Base-by-base conservation (phyloP, 2,329 filamentous ascomycete species). In the Neonectria neomacrospora region DNA sequence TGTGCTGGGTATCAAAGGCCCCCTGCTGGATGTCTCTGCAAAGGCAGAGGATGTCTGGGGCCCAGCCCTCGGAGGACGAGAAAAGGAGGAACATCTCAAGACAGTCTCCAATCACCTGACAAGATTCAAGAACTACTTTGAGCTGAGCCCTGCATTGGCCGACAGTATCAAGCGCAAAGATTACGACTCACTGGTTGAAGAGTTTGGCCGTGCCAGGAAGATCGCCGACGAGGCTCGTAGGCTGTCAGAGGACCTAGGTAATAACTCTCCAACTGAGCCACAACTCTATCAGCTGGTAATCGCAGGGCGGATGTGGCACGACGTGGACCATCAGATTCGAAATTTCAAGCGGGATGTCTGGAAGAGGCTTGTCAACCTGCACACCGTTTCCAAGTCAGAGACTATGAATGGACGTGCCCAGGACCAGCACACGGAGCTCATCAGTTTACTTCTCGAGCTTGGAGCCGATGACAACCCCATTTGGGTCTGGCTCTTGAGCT, bases 11-110 rank as follows among this genome's bases (percentile, higher is more conserved):
- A 97, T 99, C 78, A 96, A 97, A 75, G 87, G 85, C 1, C 95
- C 96, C 18, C 82, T 99, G 58, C 84, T 96, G 10, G 96, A 98
- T 72, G 93, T 96, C 11, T 93, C 93, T 1, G 91, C 94, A 64
- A 97, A 97, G 78, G 96, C 95, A 0, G 94, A 98, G 77, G 96
- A 99, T 73, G 92, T 99, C 9, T 99, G 96, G 94, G 96, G 96
- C 0, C 96, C 96, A 2, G 95, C 96, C 1, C 80, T 99, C 39
- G 93, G 94, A 52, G 96, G 96, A 3, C 89, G 93, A 28, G 94
- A 98, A 72, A 94, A 95, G 74, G 96, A 98, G 74, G 92, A 94
- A 74, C 90, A 90, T 65, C 83, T 99, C 58, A 96, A 94, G 77
- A 85, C 88, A 0, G 88, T 97, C 9, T 85, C 94, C 22, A 85